These are phyloP conservation scores for Smithsoniella earleae DNA, from an alignment of 163 green algal genomes.

Conservation along the genomic window DNA sequence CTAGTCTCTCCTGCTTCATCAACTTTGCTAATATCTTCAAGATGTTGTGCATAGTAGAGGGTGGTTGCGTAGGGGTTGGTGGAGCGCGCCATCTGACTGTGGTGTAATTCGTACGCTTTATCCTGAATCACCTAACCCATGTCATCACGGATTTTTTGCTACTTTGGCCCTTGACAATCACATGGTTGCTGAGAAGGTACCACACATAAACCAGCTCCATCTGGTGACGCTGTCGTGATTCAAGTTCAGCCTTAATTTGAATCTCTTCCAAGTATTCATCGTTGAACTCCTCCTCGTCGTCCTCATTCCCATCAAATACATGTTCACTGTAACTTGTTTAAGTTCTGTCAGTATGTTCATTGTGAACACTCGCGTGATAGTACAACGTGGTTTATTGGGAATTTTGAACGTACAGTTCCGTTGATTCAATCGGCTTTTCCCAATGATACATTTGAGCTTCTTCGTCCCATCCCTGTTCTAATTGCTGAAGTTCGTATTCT, in stretches of 20 bases:
- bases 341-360: too few species aligned
- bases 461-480: not conserved
- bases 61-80: constrained; percentile 24
- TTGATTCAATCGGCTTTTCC: not conserved
- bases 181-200: not conserved
- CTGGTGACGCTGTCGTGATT: not conserved
- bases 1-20: constrained; percentile 21
- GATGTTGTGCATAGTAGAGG: constrained; percentile 20
- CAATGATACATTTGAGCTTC: not conserved
- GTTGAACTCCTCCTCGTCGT: not conserved
- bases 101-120: constrained; percentile 9
- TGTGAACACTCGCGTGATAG: too few species aligned
- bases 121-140: constrained; percentile 1
- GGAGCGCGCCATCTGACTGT: constrained; percentile 22
- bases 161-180: too few species aligned
- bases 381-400: too few species aligned
- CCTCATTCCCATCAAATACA: constrained; percentile 4
- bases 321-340: not conserved
- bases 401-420: not conserved
- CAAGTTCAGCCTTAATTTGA: not conserved
- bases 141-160: too few species aligned
- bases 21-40: constrained; percentile 27
- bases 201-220: constrained; percentile 28
- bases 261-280: not conserved
- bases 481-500: not conserved